phyloP scores from a whole-genome alignment of 495 filamentous ascomycete genomes.

The Daldinia caldariorum region DNA sequence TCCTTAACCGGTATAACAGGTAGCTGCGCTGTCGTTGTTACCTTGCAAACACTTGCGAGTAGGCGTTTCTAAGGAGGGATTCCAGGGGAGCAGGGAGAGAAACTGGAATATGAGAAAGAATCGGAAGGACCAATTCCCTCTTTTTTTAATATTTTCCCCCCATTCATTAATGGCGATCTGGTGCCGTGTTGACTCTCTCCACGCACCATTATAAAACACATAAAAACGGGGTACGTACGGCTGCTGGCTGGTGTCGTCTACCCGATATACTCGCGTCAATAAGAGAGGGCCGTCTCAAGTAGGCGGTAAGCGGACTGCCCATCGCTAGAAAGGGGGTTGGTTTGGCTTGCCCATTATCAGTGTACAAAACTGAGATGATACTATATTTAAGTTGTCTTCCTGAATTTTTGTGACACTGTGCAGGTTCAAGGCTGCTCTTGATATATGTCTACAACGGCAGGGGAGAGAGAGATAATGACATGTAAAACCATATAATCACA shows the following conservation, averaged over 20 bases:
- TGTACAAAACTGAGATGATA: slow-evolving; percentile 3
- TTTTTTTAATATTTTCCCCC: slow-evolving; percentile 12
- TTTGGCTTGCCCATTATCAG: background rate
- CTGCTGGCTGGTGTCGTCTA: slow-evolving; percentile 13
- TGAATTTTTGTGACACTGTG: background rate
- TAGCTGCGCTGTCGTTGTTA: slow-evolving; percentile 8
- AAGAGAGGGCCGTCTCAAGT: background rate
- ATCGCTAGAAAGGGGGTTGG: background rate
- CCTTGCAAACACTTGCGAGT: slow-evolving; percentile 17
- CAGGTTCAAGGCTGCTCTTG: background rate
- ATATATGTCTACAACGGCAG: background rate
- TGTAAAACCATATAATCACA: background rate
- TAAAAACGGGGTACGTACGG: slow-evolving; percentile 3
- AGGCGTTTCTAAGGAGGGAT: slow-evolving; percentile 14
- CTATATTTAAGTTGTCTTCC: background rate
- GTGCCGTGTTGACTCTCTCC: background rate
- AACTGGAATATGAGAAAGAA: slow-evolving; percentile 2
- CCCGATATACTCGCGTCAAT: slow-evolving; percentile 1
- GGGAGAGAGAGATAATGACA: background rate
- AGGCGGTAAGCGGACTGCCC: background rate
- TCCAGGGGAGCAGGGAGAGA: background rate
- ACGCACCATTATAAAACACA: background rate
- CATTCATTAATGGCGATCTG: background rate
- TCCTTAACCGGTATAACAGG: slow-evolving; percentile 18
- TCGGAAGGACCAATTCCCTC: slow-evolving; percentile 22